These are phyloP conservation scores for Albophoma yamanashiensis DNA, from an alignment of 2,329 filamentous ascomycete species.

Conservation along the genomic window DNA sequence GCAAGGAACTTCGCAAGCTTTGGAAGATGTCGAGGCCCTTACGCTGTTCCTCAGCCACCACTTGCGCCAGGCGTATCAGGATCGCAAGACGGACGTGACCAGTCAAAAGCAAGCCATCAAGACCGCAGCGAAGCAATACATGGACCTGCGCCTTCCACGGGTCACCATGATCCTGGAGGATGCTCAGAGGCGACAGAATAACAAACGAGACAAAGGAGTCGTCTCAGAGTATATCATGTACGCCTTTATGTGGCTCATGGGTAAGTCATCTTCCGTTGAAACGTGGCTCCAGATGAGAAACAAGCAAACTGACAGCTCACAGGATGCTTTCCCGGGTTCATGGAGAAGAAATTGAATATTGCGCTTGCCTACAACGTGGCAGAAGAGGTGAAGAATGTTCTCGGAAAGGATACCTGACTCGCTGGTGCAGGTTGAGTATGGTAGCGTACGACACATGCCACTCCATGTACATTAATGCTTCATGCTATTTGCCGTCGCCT, in stretches of 20 bases:
- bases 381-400: slow-evolving; percentile 5
- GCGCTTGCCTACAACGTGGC: slow-evolving; percentile 9
- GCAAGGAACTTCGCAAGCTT: slow-evolving; percentile 10
- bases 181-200: slow-evolving; percentile 5
- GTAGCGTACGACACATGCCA: neutral
- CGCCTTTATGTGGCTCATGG: slow-evolving; percentile 6
- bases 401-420: slow-evolving; percentile 3
- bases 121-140: slow-evolving; percentile 9
- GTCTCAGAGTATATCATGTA: slow-evolving; percentile 10
- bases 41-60: slow-evolving; percentile 7
- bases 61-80: slow-evolving; percentile 1
- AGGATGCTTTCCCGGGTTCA: slow-evolving; percentile 8
- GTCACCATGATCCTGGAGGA: slow-evolving; percentile 8
- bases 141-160: slow-evolving; percentile 8
- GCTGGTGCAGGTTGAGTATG: neutral
- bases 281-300: neutral
- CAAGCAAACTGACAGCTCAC: neutral
- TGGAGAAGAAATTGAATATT: slow-evolving; percentile 2
- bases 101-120: slow-evolving; percentile 5
- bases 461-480: neutral
- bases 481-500: neutral
- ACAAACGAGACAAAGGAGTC: slow-evolving; percentile 8
- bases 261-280: slow-evolving; percentile 1
- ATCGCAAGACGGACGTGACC: neutral
- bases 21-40: slow-evolving; percentile 11